Conservation (phyloP, 129 eudicot species). For the Saposhnikovia divaricata region DNA sequence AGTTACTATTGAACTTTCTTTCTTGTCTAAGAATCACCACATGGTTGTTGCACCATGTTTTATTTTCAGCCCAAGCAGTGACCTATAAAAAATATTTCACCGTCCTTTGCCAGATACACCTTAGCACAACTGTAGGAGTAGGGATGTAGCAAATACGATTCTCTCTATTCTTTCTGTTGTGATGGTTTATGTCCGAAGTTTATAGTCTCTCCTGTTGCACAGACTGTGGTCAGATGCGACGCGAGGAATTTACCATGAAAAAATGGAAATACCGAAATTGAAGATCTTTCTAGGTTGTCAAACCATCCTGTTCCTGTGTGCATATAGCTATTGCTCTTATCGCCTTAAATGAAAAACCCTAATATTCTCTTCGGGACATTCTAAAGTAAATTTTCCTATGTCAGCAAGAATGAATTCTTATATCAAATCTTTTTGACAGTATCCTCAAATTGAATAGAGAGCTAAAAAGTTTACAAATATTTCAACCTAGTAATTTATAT, state of each 20-base stretch:
- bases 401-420: neutral
- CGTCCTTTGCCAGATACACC: neutral
- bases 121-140: neutral
- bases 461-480: neutral
- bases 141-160: neutral
- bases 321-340: neutral
- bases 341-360: neutral
- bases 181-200: neutral
- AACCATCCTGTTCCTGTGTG: neutral
- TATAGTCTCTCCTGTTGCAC: neutral
- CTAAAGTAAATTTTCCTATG: neutral
- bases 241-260: neutral
- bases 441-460: neutral
- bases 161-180: neutral
- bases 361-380: neutral
- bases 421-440: neutral
- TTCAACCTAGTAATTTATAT: neutral
- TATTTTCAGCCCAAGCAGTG: neutral
- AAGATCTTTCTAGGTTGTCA: neutral
- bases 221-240: neutral
- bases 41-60: neutral
- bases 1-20: neutral
- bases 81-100: neutral
- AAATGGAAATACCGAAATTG: neutral
- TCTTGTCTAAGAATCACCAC: neutral